Conservation (phyloP, 805 yeast species). For the Zygosaccharomyces siamensis region DNA sequence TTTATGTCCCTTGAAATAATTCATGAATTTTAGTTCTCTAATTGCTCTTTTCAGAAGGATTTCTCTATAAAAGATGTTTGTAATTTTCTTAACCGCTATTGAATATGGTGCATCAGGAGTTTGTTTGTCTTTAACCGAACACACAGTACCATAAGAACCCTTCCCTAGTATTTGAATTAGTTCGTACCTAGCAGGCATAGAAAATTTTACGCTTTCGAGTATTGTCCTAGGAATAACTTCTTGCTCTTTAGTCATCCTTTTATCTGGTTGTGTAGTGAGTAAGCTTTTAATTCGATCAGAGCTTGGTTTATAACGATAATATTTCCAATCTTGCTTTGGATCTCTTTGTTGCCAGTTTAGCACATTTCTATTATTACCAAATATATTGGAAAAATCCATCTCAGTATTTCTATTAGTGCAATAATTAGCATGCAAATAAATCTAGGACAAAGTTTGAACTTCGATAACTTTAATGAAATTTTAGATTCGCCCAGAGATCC, state of each 20-base stretch:
- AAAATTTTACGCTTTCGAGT: constrained; percentile 54
- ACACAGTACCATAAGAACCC: constrained; percentile 85
- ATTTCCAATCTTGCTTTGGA: constrained; percentile 13
- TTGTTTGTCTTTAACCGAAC: constrained; percentile 51
- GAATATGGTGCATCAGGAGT: constrained; percentile 24
- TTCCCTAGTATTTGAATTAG: constrained; percentile 61
- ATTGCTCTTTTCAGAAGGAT: constrained; percentile 73
- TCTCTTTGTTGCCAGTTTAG: constrained; percentile 9
- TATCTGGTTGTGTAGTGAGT: constrained; percentile 13
- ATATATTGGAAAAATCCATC: constrained; percentile 10
- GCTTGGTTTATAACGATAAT: constrained; percentile 12
- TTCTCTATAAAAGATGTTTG: constrained; percentile 61
- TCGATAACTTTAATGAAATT: not conserved
- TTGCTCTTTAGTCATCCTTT: not conserved
- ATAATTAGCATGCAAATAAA: not conserved
- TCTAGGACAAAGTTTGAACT: not conserved
- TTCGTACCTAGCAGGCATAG: constrained; percentile 56
- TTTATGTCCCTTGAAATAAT: constrained; percentile 77
- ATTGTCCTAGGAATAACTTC: constrained; percentile 27
- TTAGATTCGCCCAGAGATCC: not conserved
- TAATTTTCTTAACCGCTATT: constrained; percentile 78
- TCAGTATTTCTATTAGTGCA: not conserved
- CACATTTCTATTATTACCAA: constrained; percentile 10
- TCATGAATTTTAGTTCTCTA: constrained; percentile 77
- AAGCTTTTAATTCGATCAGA: constrained; percentile 14